Conservation (phyloP, 169 alveolate species). For the Eimeria falciformis region DNA sequence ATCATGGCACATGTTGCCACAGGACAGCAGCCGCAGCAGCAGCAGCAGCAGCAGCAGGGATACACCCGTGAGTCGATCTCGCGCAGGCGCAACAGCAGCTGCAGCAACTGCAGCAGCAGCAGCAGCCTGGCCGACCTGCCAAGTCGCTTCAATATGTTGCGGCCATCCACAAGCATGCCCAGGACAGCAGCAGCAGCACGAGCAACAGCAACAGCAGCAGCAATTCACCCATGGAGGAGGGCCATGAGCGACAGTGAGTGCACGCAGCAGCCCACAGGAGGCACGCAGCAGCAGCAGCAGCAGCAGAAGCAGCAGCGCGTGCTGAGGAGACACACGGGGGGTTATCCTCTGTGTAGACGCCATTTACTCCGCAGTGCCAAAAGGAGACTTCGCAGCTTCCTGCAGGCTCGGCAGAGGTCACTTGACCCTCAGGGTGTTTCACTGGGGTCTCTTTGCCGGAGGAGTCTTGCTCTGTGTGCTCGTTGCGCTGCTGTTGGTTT, state of each 20-base stretch:
- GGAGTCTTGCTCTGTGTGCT: not conserved
- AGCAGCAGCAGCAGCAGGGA: slow-evolving; percentile 8
- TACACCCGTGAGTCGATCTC: not conserved
- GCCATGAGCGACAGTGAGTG: slow-evolving; percentile 52
- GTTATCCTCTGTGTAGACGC: not conserved
- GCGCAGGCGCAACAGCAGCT: slow-evolving; percentile 19
- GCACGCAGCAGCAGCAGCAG: slow-evolving; percentile 47
- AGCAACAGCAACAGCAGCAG: slow-evolving; percentile 24
- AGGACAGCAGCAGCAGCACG: too few species aligned
- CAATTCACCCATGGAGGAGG: not conserved
- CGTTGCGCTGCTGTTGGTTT: not conserved
- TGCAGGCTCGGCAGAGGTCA: not conserved
- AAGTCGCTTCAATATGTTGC: too few species aligned
- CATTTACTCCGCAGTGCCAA: not conserved
- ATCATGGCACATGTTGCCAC: too few species aligned
- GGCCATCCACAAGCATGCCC: too few species aligned
- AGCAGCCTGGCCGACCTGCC: not conserved
- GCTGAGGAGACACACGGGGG: slow-evolving; percentile 36
- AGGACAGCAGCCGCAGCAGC: slow-evolving; percentile 17
- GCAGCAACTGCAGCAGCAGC: slow-evolving; percentile 71
- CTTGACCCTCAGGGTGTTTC: not conserved
- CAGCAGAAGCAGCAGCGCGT: slow-evolving; percentile 56
- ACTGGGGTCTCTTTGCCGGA: not conserved
- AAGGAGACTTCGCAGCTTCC: not conserved
- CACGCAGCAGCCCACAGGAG: not conserved